These are phyloP conservation scores for Panaeolus cyanescens DNA, from an alignment of 768 basidiomycete genomes.

Conservation along the genomic window DNA sequence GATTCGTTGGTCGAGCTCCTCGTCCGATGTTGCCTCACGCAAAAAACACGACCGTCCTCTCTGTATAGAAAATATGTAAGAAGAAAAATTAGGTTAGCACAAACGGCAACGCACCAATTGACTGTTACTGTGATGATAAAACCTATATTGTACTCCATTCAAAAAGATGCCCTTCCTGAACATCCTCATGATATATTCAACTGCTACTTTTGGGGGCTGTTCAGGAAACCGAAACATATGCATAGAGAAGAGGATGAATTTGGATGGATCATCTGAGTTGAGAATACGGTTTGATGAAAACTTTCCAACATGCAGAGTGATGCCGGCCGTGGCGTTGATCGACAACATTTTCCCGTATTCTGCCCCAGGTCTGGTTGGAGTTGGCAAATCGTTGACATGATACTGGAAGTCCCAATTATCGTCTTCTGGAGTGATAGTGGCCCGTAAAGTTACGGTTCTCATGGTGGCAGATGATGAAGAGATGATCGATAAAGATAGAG, in stretches of 20 bases:
- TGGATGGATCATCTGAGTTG: conserved; percentile 53
- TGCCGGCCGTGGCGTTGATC: conserved; percentile 45
- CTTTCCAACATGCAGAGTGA: conserved; percentile 48
- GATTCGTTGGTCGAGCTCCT: conserved; percentile 58
- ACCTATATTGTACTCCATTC: conserved; percentile 63
- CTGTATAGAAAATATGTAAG: conserved; percentile 27
- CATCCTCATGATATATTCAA: conserved; percentile 59
- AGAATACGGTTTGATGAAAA: conserved; percentile 64
- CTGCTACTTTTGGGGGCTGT: conserved; percentile 43
- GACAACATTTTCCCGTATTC: conserved; percentile 51
- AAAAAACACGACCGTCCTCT: conserved; percentile 66
- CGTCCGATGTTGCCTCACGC: conserved; percentile 52
- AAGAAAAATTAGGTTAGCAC: not conserved
- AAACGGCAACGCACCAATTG: conserved; percentile 51
- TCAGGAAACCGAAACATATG: conserved; percentile 54
- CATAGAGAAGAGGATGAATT: conserved; percentile 60
- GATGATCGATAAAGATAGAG: not conserved
- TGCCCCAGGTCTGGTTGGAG: conserved; percentile 20
- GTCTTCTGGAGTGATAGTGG: conserved; percentile 48
- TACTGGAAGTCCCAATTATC: conserved; percentile 52
- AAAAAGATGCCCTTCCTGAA: conserved; percentile 57
- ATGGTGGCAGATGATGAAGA: conserved; percentile 24
- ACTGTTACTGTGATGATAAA: conserved; percentile 73
- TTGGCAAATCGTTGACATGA: conserved; percentile 24
- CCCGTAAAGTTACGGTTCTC: conserved; percentile 37